Conservation (phyloP, 2,329 filamentous ascomycete species). For the Penicillium sp. region DNA sequence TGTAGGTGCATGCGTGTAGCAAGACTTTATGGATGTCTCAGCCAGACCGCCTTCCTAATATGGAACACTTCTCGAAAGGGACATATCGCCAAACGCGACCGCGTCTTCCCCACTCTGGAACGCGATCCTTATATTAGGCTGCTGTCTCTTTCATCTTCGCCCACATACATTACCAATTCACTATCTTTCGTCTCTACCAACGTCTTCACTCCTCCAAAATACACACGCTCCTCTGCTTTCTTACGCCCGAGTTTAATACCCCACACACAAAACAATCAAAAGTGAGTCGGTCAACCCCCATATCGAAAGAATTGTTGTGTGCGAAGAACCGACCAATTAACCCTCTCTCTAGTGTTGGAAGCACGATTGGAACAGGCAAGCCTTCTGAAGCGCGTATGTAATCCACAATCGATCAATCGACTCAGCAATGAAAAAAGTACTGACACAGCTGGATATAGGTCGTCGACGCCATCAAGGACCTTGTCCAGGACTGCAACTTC, state of each 20-base stretch:
- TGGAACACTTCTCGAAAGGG: constrained; percentile 23
- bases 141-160: constrained; percentile 20
- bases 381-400: constrained; percentile 85
- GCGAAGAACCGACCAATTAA: constrained; percentile 14
- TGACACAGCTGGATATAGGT: constrained; percentile 57
- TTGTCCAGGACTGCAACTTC: constrained; percentile 99
- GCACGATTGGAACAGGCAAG: constrained; percentile 93
- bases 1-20: too few species aligned
- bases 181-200: neutral
- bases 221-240: neutral
- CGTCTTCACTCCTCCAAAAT: neutral
- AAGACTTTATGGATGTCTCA: too few species aligned
- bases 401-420: neutral
- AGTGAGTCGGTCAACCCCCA: constrained; percentile 27
- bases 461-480: constrained; percentile 97
- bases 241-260: constrained; percentile 3
- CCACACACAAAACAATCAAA: constrained; percentile 24
- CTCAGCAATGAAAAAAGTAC: constrained; percentile 1
- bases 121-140: constrained; percentile 29
- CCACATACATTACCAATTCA: constrained; percentile 11
- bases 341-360: constrained; percentile 70
- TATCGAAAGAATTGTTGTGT: constrained; percentile 7
- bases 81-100: constrained; percentile 35
- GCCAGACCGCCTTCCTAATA: constrained; percentile 20
- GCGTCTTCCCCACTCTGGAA: constrained; percentile 33